Percentiles rank a stretch among this genome's conserved stretches.
These are phyloP conservation scores for Saturnispora saitoi DNA, from an alignment of 805 yeast species.

Conservation along the genomic window DNA sequence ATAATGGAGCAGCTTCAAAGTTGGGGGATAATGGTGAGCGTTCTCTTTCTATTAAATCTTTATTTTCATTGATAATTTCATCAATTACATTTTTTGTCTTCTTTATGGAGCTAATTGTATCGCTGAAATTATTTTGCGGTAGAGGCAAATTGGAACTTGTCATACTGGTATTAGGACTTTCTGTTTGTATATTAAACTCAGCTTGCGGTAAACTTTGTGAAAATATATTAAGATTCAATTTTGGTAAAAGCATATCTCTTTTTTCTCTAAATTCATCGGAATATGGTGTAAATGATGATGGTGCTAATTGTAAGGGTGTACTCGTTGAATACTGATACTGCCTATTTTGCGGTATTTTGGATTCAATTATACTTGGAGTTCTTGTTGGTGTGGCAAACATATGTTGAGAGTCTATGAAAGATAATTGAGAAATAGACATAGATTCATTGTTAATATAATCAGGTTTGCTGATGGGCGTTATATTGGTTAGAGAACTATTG, in stretches of 20 bases:
- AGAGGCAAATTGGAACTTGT: neutral
- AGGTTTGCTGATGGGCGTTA: neutral
- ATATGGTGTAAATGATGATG: neutral
- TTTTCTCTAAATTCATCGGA: neutral
- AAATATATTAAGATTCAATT: neutral
- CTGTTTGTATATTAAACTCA: neutral
- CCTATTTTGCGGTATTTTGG: neutral
- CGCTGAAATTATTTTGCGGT: neutral
- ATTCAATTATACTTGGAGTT: neutral
- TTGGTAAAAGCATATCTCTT: neutral
- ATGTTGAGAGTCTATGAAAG: neutral
- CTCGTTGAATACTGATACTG: neutral
- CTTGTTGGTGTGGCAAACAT: conserved; percentile 1
- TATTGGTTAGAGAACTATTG: neutral
- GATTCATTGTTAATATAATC: neutral
- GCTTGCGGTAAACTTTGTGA: neutral
- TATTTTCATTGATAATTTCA: neutral
- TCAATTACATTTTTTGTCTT: too few species aligned
- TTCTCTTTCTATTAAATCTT: neutral
- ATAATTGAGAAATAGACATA: neutral
- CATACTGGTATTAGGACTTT: neutral
- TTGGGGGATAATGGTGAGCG: neutral
- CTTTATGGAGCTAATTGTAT: neutral
- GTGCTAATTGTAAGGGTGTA: neutral
- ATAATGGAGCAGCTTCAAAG: neutral